Evolutionary conservation across 768 basidiomycete genomes (phyloP), one percentile per base, ranked within the genome.

Genomic region (Boletales sp.): DNA sequence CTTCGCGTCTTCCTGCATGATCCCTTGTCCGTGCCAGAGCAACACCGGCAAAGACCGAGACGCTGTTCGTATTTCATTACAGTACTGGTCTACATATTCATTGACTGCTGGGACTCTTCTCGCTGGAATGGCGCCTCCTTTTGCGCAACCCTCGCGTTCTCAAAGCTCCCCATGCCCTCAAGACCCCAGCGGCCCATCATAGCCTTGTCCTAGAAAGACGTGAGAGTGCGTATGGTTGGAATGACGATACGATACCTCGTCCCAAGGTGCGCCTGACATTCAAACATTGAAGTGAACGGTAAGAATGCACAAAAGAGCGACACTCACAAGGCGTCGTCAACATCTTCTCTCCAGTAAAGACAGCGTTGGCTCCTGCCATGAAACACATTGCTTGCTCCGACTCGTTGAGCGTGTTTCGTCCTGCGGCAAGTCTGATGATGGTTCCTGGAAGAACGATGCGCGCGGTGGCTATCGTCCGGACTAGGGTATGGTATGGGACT

Each of bases 301-400:
- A 42, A 39, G 37, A 13, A 14, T 15, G 24, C 43, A 50, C 14
- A 47, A 5, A 46, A 12, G 40, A 21, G 21, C 21, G 29, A 48
- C 30, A 76, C 89, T 72, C 61, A 87, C 94, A 97, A 40, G 94
- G 93, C 13, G 95, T 98, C 12, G 95, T 98, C 57, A 98, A 69
- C 95, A 98, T 98, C 59, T 86, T 79, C 65, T 97, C 95, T 38
- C 94, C 95, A n/a, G 95, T 98, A 68, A 98, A 98, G 53, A 98
- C 86, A 18, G 95, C 95, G 63, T 98, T 98, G 18, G 94, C 95
- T 19, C 95, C 95, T 1, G 95, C 94, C 89, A 98, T 88, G 73
- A 98, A 98, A 64, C 92, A 94, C 87, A 98, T 93, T 8, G 87
- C 93, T 66, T 98, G 95, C 69, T 97, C 90, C 9, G 89, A 77